Evolutionary conservation across 495 filamentous ascomycete genomes (phyloP).

Genomic region (Daldinia caldariorum): DNA sequence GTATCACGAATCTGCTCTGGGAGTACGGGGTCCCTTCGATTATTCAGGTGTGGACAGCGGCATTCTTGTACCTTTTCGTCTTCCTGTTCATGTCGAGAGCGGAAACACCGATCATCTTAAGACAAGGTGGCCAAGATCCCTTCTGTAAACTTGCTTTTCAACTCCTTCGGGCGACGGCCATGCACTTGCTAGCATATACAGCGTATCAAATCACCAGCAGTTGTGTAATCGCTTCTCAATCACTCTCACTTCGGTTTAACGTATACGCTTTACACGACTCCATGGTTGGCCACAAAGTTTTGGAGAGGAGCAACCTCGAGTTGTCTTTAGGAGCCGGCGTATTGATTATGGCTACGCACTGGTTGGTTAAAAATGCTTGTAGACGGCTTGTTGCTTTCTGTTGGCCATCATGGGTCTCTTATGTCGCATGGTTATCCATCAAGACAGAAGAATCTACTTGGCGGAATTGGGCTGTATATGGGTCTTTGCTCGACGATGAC

Average conservation of each 20-base stretch:
- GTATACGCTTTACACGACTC: not conserved
- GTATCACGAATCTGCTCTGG: constrained; percentile 8
- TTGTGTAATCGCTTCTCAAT: not conserved
- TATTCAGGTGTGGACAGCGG: constrained; percentile 30
- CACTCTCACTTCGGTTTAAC: not conserved
- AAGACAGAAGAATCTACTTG: constrained; percentile 12
- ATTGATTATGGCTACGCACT: constrained; percentile 24
- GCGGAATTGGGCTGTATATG: constrained; percentile 18
- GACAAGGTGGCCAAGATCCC: constrained; percentile 7
- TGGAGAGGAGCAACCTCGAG: not conserved
- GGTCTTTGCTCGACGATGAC: constrained; percentile 16
- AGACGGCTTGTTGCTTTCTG: constrained; percentile 9
- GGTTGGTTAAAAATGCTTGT: constrained; percentile 22
- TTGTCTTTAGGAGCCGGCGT: constrained; percentile 13
- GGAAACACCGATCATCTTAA: constrained; percentile 21
- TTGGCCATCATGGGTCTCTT: constrained; percentile 27
- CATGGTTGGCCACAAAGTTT: not conserved
- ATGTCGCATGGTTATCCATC: constrained; percentile 39
- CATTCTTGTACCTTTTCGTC: constrained; percentile 30
- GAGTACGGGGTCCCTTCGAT: constrained; percentile 30
- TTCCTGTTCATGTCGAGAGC: constrained; percentile 38
- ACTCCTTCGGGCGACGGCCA: constrained; percentile 38
- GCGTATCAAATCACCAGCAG: constrained; percentile 38
- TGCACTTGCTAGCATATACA: constrained; percentile 43
- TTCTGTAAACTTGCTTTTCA: constrained; percentile 24